phyloP scores from a whole-genome alignment of 805 yeast species.

The Kluyveromyces wickerhamii region DNA sequence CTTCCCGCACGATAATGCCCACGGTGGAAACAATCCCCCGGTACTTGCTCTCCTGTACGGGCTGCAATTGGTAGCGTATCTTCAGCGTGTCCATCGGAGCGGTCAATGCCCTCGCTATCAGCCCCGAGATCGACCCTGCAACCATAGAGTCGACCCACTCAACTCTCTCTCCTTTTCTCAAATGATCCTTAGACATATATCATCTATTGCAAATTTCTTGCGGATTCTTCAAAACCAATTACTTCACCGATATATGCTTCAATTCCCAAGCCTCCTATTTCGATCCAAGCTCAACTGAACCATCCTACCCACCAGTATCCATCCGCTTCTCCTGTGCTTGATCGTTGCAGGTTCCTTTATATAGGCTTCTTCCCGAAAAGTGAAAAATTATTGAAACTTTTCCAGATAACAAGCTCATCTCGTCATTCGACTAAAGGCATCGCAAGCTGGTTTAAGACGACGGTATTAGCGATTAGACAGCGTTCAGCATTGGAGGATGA shows the following conservation, averaged over 20 bases:
- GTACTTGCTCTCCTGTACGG: conserved; percentile 6
- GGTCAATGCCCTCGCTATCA: conserved; percentile 40
- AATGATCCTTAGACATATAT: conserved; percentile 34
- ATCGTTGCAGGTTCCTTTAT: too few species aligned
- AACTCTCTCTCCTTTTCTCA: conserved; percentile 44
- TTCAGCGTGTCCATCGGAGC: conserved; percentile 31
- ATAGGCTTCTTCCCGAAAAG: too few species aligned
- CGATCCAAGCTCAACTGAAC: too few species aligned
- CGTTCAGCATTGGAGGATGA: too few species aligned
- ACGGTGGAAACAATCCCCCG: conserved; percentile 28
- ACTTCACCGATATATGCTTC: background rate
- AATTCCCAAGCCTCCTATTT: background rate
- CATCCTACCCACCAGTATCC: too few species aligned
- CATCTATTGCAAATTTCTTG: conserved; percentile 15
- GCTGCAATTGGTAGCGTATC: conserved; percentile 24
- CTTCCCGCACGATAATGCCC: conserved; percentile 41
- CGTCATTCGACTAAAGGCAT: too few species aligned
- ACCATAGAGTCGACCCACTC: conserved; percentile 45
- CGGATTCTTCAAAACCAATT: background rate
- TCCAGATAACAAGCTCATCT: too few species aligned
- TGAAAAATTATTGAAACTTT: too few species aligned
- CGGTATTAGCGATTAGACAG: too few species aligned
- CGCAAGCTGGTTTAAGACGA: too few species aligned
- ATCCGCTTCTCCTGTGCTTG: too few species aligned
- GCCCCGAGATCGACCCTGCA: conserved; percentile 70